A percentile compares a stretch with the other conserved stretches of the same genome.
Conservation (phyloP, 257 asterid species). For the Henckelia pumila region DNA sequence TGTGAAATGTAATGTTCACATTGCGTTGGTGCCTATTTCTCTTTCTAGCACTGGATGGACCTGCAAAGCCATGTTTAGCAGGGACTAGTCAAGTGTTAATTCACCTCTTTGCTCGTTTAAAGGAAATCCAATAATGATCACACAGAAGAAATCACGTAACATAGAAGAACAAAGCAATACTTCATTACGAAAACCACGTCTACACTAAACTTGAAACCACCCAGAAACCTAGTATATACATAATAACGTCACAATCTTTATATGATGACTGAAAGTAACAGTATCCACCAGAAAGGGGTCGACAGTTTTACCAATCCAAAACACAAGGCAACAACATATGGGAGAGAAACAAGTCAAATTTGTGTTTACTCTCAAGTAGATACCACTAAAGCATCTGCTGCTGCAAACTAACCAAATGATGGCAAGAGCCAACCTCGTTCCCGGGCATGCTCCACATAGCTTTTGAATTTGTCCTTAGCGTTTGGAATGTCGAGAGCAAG, state of each 20-base stretch:
- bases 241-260: not conserved
- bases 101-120: not conserved
- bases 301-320: constrained; percentile 1
- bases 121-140: not conserved
- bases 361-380: constrained; percentile 26
- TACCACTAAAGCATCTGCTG: constrained; percentile 23
- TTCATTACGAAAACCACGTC: not conserved
- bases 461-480: constrained; percentile 70
- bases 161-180: not conserved
- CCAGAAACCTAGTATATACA: constrained; percentile 25
- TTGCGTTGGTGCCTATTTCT: not conserved
- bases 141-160: not conserved
- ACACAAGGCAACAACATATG: constrained; percentile 29
- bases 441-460: constrained; percentile 58
- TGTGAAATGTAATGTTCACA: not conserved
- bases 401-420: constrained; percentile 29
- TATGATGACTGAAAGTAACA: not conserved
- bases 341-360: constrained; percentile 8
- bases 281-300: not conserved
- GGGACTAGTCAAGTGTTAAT: not conserved
- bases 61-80: not conserved
- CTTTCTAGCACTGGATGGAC: not conserved
- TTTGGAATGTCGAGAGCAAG: constrained; percentile 94
- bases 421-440: constrained; percentile 66
- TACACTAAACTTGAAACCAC: constrained; percentile 2